These are phyloP conservation scores for Mortierella sp. DNA, from an alignment of 371 early-diverging fungal genomes.

Conservation along the genomic window DNA sequence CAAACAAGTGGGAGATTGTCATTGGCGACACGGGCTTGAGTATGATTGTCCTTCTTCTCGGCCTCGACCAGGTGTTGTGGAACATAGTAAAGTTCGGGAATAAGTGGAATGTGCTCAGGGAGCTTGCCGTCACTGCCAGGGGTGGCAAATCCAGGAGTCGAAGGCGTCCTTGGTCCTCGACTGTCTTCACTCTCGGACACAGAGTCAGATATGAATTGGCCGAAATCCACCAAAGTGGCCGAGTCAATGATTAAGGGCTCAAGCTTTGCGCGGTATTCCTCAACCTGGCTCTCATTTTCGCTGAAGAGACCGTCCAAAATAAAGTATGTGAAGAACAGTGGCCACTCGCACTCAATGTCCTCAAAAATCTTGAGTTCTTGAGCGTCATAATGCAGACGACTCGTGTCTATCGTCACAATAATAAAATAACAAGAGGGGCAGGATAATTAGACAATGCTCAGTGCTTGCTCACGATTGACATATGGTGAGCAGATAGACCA, in stretches of 20 bases:
- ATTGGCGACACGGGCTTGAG: slow-evolving; percentile 85
- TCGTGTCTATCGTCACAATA: slow-evolving; percentile 61
- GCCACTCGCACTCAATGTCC: slow-evolving; percentile 93
- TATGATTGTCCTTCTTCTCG: slow-evolving; percentile 79
- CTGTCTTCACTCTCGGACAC: slow-evolving; percentile 54
- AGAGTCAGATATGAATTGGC: slow-evolving; percentile 53
- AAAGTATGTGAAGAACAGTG: slow-evolving; percentile 91
- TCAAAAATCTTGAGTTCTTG: slow-evolving; percentile 91
- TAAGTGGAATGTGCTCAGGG: slow-evolving; percentile 64
- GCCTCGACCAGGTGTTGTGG: slow-evolving; percentile 79
- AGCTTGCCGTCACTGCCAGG: slow-evolving; percentile 41
- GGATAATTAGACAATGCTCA: background rate
- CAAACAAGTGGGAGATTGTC: slow-evolving; percentile 93
- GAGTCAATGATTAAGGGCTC: slow-evolving; percentile 82
- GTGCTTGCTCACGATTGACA: background rate
- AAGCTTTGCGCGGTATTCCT: slow-evolving; percentile 77
- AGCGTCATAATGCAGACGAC: slow-evolving; percentile 86
- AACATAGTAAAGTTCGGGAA: slow-evolving; percentile 90
- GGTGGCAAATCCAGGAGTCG: slow-evolving; percentile 49
- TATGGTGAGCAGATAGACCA: background rate
- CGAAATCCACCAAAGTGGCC: slow-evolving; percentile 61
- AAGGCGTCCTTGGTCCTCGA: slow-evolving; percentile 45
- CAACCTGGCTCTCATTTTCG: slow-evolving; percentile 75
- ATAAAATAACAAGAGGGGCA: background rate
- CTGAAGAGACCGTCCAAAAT: slow-evolving; percentile 87